Evolutionary conservation across 73 alveolate species (phyloP).

Genomic region (Chromera velia): DNA sequence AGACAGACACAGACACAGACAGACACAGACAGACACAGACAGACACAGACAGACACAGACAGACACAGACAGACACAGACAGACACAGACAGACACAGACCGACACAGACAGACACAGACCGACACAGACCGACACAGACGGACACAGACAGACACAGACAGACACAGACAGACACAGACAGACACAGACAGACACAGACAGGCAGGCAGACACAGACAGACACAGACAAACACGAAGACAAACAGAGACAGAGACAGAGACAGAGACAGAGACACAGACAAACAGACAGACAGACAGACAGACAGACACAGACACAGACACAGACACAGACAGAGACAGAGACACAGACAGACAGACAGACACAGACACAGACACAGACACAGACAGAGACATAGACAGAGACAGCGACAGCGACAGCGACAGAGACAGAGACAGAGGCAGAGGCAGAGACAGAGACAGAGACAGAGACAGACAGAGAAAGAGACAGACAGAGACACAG

Average conservation of each 20-base stretch:
- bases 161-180: not conserved
- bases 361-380: conserved; percentile 1
- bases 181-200: no score
- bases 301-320: not conserved
- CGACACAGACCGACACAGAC: no score
- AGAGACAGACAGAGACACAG: not conserved
- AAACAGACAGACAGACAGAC: no score
- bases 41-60: not conserved
- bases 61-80: not conserved
- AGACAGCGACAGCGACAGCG: not conserved
- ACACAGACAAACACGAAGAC: no score
- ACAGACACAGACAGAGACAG: not conserved
- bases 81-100: no score
- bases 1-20: not conserved
- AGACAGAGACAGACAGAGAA: conserved; percentile 29
- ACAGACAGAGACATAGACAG: conserved; percentile 1
- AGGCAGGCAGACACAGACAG: no score
- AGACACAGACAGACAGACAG: conserved; percentile 1
- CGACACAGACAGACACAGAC: no score
- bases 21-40: not conserved
- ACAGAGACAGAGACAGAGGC: not conserved
- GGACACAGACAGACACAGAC: not conserved
- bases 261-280: no score
- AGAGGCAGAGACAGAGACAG: not conserved
- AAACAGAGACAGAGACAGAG: no score